A percentile compares a stretch with the other conserved stretches of the same genome.
Evolutionary conservation across 768 basidiomycete species (phyloP).

Genomic region (Xerocomellus amylosporus): DNA sequence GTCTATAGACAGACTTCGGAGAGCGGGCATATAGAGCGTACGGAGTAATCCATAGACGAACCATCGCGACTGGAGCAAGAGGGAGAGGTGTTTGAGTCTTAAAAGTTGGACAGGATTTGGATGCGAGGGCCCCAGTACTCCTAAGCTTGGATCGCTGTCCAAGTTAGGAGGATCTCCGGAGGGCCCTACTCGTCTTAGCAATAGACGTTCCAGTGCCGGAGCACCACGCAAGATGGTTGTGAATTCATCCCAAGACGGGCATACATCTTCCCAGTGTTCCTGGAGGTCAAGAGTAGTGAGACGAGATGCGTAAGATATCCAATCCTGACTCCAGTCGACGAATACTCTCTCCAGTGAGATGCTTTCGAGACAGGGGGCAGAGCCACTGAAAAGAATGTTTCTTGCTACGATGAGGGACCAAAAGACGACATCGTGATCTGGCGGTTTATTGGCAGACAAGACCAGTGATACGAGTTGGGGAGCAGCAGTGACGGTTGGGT

Average conservation of each 20-base stretch:
- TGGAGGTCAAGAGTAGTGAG: conserved; percentile 56
- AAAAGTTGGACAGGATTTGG: too few species aligned
- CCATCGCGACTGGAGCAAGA: too few species aligned
- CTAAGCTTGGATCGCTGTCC: conserved; percentile 33
- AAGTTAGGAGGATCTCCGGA: conserved; percentile 31
- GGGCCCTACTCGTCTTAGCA: conserved; percentile 56
- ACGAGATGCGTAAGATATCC: conserved; percentile 11
- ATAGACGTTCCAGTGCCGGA: conserved; percentile 50
- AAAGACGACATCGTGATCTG: background rate
- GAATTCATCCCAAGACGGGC: conserved; percentile 55
- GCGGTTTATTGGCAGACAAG: conserved; percentile 50
- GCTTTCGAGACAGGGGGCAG: conserved; percentile 45
- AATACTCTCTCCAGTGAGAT: conserved; percentile 64
- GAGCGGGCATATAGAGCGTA: too few species aligned
- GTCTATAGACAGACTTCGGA: too few species aligned
- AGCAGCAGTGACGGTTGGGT: conserved; percentile 36
- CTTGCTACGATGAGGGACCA: conserved; percentile 27
- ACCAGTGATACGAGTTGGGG: conserved; percentile 50
- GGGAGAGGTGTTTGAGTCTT: too few species aligned
- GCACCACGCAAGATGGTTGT: conserved; percentile 47
- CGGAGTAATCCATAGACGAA: too few species aligned
- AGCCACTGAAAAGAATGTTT: conserved; percentile 46
- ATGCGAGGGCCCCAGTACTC: too few species aligned
- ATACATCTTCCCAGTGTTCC: conserved; percentile 59
- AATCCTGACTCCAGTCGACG: conserved; percentile 53